Evolutionary conservation across 331 rosid species (phyloP), one percentile per base, ranked within the genome.

Genomic region (Cydonia oblonga): DNA sequence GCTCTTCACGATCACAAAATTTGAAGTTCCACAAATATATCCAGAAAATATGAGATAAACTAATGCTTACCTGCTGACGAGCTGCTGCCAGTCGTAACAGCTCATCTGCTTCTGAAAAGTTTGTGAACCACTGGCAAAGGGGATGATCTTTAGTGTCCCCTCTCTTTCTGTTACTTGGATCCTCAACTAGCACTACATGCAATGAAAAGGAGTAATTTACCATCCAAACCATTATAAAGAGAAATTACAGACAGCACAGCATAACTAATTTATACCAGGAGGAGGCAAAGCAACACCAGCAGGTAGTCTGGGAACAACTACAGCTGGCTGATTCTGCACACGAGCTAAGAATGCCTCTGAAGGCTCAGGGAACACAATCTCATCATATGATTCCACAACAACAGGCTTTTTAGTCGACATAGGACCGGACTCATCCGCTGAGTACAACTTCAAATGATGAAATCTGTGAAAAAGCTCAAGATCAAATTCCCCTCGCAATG

Each of bases 21-120:
- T 10, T 11, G 19, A 22, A 71, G 66, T 33, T 32, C 38, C 18
- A 14, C 16, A 59, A 16, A 7, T 52, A 25, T 33, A 35, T 64
- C 54, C 58, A 53, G 40, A 32, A 65, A 49, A 32, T 38, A 64
- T 74, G 57, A 64, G 40, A 65, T 6, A 7, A 18, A 33, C 29
- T 35, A 58, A 78, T 22, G 66, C 29, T 20, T 72, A 91, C 97
- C 92, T 91, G 96, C 73, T 91, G 97, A 29, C 87, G 89, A 81
- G 96, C 96, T 75, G 96, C 88, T 35, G 92, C 97, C 75, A 88
- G 91, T 87, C 84, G 91, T 68, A 87, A 81, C 25, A 88, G 87
- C 71, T 88, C 96, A 83, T 92, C 98, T 78, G 90, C 96, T 87
- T 88, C 92, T 23, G 92, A 92, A 81, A 87, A 88, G 78, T 87